Evolutionary conservation across 768 basidiomycete genomes (phyloP).

Genomic region (Lactarius psammicola): DNA sequence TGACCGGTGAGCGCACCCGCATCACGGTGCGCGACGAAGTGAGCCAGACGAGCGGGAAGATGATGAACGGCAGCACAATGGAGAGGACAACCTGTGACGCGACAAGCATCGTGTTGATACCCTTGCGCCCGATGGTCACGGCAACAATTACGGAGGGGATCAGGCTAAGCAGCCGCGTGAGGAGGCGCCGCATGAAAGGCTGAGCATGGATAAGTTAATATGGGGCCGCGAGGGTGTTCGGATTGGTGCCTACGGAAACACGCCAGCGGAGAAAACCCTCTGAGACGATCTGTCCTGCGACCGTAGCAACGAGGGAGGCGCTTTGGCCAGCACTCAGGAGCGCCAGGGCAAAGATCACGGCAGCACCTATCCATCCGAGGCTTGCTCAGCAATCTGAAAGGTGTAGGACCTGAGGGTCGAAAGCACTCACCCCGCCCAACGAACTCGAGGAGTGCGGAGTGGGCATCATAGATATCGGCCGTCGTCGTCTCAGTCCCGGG

Average conservation of each 20-base stretch:
- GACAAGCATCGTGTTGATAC: constrained; percentile 79
- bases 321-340: constrained; percentile 86
- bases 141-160: constrained; percentile 83
- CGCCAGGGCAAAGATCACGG: constrained; percentile 84
- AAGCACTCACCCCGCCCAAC: constrained; percentile 62
- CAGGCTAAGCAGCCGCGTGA: constrained; percentile 79
- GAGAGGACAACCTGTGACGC: constrained; percentile 82
- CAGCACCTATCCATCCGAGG: constrained; percentile 54
- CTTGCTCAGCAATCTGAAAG: constrained; percentile 8
- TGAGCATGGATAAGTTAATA: constrained; percentile 35
- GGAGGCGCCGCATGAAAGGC: constrained; percentile 74
- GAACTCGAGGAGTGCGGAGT: constrained; percentile 61
- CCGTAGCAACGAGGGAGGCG: constrained; percentile 84
- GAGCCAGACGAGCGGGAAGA: constrained; percentile 75
- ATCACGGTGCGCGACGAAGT: constrained; percentile 68
- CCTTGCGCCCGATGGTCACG: constrained; percentile 60
- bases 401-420: neutral
- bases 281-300: constrained; percentile 86
- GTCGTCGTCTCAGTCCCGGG: constrained; percentile 40
- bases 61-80: constrained; percentile 81
- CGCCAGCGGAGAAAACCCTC: constrained; percentile 91
- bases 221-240: constrained; percentile 27
- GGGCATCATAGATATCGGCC: constrained; percentile 83
- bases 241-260: constrained; percentile 53
- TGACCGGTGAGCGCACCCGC: constrained; percentile 43